Conservation (phyloP, 108 stramenopile species). For the Aurantiochytrium sp. region DNA sequence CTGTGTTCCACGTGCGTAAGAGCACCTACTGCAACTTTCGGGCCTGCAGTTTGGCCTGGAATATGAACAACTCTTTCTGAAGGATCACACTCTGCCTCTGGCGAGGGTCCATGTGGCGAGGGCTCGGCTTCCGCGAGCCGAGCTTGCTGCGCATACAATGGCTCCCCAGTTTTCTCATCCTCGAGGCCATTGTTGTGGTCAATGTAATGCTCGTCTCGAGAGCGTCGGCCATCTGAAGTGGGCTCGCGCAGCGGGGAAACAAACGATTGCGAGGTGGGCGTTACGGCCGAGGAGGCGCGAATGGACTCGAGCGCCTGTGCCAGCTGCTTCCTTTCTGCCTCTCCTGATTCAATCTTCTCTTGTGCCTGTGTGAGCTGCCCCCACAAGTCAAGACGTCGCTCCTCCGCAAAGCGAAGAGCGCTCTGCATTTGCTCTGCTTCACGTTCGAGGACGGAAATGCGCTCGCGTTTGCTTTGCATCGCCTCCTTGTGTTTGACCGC, state of each 20-base stretch:
- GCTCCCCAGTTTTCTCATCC: no score
- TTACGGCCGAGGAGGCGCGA: not conserved
- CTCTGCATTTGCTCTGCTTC: not conserved
- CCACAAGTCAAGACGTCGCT: not conserved
- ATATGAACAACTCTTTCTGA: no score
- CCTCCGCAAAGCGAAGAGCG: not conserved
- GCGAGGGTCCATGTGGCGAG: no score
- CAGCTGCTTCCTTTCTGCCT: not conserved
- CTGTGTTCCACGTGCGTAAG: not conserved
- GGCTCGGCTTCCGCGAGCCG: no score
- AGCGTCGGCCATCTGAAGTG: no score
- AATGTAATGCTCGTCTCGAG: no score
- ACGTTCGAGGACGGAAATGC: not conserved
- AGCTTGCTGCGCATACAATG: no score
- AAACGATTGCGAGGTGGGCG: not conserved
- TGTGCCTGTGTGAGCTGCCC: not conserved
- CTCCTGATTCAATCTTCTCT: not conserved
- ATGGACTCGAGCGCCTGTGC: not conserved
- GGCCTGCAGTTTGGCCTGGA: no score
- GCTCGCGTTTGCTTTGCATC: not conserved
- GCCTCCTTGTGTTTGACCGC: not conserved
- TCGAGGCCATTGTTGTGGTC: no score
- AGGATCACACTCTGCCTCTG: no score
- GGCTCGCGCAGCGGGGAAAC: no score
- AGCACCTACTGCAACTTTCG: no score